Evolutionary conservation across 176 grass and related monocot species (phyloP), one percentile per base, ranked within the genome.

Genomic region (Musa schizocarpa): DNA sequence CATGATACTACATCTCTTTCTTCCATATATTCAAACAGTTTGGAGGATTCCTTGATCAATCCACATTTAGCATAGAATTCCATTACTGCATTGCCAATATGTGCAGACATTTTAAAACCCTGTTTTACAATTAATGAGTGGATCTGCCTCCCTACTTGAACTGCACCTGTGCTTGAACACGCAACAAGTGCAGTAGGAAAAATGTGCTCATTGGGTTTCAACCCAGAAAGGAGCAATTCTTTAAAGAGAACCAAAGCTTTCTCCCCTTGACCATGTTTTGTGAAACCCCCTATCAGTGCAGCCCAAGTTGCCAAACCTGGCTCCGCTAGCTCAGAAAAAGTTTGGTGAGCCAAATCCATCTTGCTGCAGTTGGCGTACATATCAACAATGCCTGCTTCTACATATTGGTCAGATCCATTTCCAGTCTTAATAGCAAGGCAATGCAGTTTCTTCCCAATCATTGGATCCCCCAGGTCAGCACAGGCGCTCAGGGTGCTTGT

Each of bases 31-130:
- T 77, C 49, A 54, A 77, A 77, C 52, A 77, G 13, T 53, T 52
- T 77, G 13, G 50, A 53, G 23, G 74, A 61, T 23, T 76, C 74
- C 11, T 63, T n/a, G 17, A 64, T 11, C 43, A 76, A 51, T 50
- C 74, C 74, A 51, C 74, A 76, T 50, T 76, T 76, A 63, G 57
- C 29, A 64, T 76, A 76, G n/a, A 76, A 76, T 51, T 76, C 74
- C n/a, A 76, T 13, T 29, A 63, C 19, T 50, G 74, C 74, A 52
- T 76, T 76, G 29, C 74, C 74, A 63, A 76, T 56, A 64, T 76
- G 55, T 50, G 57, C 27, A 63, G 58, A 29, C 27, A 76, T 76
- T 76, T 29, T 64, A 27, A 63, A 64, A 49, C 74, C 74, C 22
- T 50, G 25, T 76, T 76, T 76, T 24, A 51, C 19, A 19, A 76